Percentiles rank a stretch among this genome's conserved stretches.
Conservation (phyloP, 805 yeast genomes). For the Yarrowia yakushimensis region DNA sequence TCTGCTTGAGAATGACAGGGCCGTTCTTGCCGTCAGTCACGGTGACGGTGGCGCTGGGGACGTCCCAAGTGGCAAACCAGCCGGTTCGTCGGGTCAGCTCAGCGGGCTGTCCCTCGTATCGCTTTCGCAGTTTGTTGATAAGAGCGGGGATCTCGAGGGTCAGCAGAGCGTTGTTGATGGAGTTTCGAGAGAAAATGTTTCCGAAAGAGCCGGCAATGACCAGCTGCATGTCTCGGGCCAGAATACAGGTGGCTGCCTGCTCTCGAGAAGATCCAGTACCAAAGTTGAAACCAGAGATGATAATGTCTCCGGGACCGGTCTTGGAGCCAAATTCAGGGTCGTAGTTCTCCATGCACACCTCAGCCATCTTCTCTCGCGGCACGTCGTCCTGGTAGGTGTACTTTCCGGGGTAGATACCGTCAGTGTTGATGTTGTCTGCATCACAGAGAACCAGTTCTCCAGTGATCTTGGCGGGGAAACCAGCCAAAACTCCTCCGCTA, state of each 20-base stretch:
- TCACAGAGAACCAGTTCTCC: conserved; percentile 96
- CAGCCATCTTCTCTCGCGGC: conserved; percentile 92
- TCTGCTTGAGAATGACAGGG: conserved; percentile 63
- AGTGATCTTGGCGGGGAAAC: conserved; percentile 82
- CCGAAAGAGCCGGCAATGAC: conserved; percentile 98
- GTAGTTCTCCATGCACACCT: conserved; percentile 98
- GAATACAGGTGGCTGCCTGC: conserved; percentile 97
- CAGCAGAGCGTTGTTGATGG: conserved; percentile 91
- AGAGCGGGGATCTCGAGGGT: conserved; percentile 91
- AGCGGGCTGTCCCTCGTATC: conserved; percentile 49
- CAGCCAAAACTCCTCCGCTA: conserved; percentile 73
- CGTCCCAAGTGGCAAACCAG: conserved; percentile 90
- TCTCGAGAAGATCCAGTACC: conserved; percentile 99
- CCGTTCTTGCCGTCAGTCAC: conserved; percentile 62
- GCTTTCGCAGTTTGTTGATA: conserved; percentile 69
- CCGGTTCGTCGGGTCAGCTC: conserved; percentile 94
- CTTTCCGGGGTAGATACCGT: conserved; percentile 98
- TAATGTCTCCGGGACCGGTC: conserved; percentile 82
- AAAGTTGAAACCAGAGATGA: conserved; percentile 89
- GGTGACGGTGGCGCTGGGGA: conserved; percentile 72
- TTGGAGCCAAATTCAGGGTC: conserved; percentile 82
- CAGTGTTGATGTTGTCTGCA: conserved; percentile 91
- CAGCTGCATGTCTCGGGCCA: conserved; percentile 87
- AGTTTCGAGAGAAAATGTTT: conserved; percentile 91
- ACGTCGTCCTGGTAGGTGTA: conserved; percentile 98